Percentiles rank a stretch among this genome's conserved stretches.
Evolutionary conservation across 2,329 filamentous ascomycete species (phyloP).

Genomic region (Penicillium sp.): DNA sequence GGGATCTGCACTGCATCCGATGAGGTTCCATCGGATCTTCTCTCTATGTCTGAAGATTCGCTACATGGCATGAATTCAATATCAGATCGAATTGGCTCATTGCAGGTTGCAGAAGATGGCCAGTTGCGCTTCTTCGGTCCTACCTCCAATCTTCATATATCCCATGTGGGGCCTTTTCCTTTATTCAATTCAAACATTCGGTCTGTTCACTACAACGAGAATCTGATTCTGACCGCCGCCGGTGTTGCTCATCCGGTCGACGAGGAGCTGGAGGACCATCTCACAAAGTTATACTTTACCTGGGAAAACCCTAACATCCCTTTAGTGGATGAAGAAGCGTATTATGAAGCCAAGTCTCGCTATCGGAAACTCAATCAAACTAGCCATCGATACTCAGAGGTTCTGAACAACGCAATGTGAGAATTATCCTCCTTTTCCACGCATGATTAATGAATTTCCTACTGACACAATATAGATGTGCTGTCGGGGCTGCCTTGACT

Average conservation of each 20-base stretch:
- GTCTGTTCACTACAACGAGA: conserved; percentile 16
- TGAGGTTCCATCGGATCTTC: neutral
- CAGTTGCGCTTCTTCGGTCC: conserved; percentile 25
- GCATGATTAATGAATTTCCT: neutral
- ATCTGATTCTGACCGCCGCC: neutral
- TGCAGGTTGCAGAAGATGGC: conserved; percentile 25
- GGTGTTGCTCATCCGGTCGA: conserved; percentile 12
- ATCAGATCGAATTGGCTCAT: conserved; percentile 18
- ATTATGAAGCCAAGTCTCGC: conserved; percentile 15
- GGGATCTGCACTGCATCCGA: neutral
- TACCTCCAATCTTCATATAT: conserved; percentile 25
- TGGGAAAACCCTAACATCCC: conserved; percentile 28
- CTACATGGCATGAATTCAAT: neutral
- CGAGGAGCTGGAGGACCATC: conserved; percentile 21
- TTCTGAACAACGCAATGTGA: conserved; percentile 2
- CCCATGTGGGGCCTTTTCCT: conserved; percentile 22
- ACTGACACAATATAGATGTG: neutral
- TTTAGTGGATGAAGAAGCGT: conserved; percentile 21
- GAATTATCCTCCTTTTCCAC: neutral
- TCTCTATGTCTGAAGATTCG: neutral
- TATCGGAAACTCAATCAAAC: conserved; percentile 7
- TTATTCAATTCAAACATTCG: conserved; percentile 19
- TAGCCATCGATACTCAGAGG: conserved; percentile 2
- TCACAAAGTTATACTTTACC: conserved; percentile 24
- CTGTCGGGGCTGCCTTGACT: neutral